These are phyloP conservation scores for Kluyveromyces dobzhanskii DNA, from an alignment of 805 yeast genomes.

Conservation along the genomic window DNA sequence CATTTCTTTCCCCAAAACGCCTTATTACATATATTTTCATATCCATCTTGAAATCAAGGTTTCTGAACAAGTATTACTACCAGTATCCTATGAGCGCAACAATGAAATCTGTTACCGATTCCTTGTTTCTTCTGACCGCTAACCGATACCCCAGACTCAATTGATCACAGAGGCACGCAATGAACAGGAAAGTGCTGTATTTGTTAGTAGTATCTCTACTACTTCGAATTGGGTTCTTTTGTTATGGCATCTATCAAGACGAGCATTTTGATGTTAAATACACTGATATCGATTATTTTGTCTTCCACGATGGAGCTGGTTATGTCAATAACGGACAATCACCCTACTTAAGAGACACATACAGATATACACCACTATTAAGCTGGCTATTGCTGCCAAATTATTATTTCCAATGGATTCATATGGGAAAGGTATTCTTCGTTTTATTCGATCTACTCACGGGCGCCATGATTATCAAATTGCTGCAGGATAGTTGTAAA, in stretches of 20 bases:
- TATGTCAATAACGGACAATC: slow-evolving; percentile 52
- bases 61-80: no score
- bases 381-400: slow-evolving; percentile 81
- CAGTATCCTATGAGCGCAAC: no score
- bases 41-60: no score
- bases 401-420: slow-evolving; percentile 37
- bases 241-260: slow-evolving; percentile 85
- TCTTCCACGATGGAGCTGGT: slow-evolving; percentile 85
- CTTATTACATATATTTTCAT: no score
- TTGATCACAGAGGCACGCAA: no score
- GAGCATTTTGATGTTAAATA: slow-evolving; percentile 67
- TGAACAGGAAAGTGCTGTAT: not conserved
- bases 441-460: slow-evolving; percentile 73
- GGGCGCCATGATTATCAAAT: slow-evolving; percentile 50
- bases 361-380: slow-evolving; percentile 84
- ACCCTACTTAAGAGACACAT: slow-evolving; percentile 82
- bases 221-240: slow-evolving; percentile 54
- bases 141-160: no score
- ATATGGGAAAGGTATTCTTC: slow-evolving; percentile 76
- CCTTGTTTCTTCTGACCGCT: no score
- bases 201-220: slow-evolving; percentile 17
- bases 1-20: no score
- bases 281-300: slow-evolving; percentile 91
- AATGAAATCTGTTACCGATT: no score
- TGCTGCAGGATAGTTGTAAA: slow-evolving; percentile 23